Base-by-base conservation (phyloP, 2,329 filamentous ascomycete genomes). In the Westerdykella sp. region DNA sequence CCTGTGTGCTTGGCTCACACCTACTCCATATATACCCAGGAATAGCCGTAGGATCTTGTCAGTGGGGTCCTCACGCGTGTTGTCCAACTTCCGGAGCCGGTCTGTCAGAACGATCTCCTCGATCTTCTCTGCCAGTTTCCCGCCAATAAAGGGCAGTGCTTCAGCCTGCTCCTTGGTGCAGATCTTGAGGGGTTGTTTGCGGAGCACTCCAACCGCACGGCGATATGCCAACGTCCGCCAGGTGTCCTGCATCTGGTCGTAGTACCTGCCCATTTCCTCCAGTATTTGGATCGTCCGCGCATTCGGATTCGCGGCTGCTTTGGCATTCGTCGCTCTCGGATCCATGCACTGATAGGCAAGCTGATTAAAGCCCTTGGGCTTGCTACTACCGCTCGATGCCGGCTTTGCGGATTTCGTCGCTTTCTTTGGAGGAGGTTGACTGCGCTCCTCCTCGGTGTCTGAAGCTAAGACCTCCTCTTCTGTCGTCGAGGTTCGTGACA, bases 51-150 rank as follows among this genome's bases (percentile, higher is more conserved):
- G 68, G 0, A 79, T 67, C 13, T 74, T 67, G 49, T 88, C 80
- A n/a, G 75, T 72, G 0, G 84, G 79, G 37, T 94, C 84, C 3
- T 74, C 67, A 42, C 78, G 76, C 0, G 85, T 79, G 54, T 83
- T 80, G 28, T 95, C 84, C 0, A 96, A 74, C 31, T 84, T 77
- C 34, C 77, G 77, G 1, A 96, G 76, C 21, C 75, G 73, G 55
- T 87, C 78, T 0, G 87, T 95, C 32, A 75, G 73, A 2, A 81
- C 86, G 35, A 96, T 95, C 60, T 96, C 91, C 56, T 93, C 87
- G 49, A 97, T 93, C 64, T 95, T 95, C 21, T 78, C 73, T 0
- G 89, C 89, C 1, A 96, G 70, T 1, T 86, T 77, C 10, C 73
- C 56, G 6, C 90, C 90, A 30, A 96, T 81, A 45, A 75, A 77